Evolutionary conservation across 139 green algal species (phyloP), one percentile per base, ranked within the genome.

Genomic region (Pseudopediastrum boryanum): DNA sequence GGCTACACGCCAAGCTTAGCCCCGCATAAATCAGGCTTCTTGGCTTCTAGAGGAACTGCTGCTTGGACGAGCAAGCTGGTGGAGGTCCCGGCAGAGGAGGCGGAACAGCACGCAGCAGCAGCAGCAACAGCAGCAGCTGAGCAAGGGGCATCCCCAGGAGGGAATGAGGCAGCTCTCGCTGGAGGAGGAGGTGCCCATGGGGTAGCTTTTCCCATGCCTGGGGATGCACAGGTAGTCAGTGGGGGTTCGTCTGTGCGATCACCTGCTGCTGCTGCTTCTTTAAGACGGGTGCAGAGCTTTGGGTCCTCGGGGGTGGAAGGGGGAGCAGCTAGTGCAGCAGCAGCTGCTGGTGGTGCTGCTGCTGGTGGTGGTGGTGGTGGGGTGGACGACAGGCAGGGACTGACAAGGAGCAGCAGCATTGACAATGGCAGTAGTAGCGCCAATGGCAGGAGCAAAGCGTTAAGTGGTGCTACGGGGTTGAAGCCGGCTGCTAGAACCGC

Each of bases 1-100:
- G n/a, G n/a, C 36, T 78, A 78, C 71, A 70, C 50, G 10, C 71
- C 71, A n/a, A 78, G 71, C 36, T 7, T 78, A 12, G 71, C 71
- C 3, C 71, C 71, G 1, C 65, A 78, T 41, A 78, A 78, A 27
- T 56, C 56, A 44, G 71, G 36, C 36, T 78, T 78, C 42, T 56
- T 78, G 1, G 56, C 71, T 4, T 78, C 70, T 2, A 36, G 70
- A 21, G 50, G n/a, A 4, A 39, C 54, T 35, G 8, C n/a, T 33
- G 54, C 54, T 29, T 78, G 71, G 71, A 78, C 71, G 3, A 70
- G 54, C 4, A 54, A 69, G 39, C 71, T 78, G 10, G 71, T 56
- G n/a, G 51, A 54, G 4, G 70, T 78, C 25, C 64, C 64, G 46
- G 46, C 13, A n/a, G n/a, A n/a, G n/a, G n/a, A n/a, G n/a, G n/a